Evolutionary conservation across 2,329 filamentous ascomycete genomes (phyloP), one percentile per base, ranked within the genome.

Genomic region (Paradendryphiella salina): DNA sequence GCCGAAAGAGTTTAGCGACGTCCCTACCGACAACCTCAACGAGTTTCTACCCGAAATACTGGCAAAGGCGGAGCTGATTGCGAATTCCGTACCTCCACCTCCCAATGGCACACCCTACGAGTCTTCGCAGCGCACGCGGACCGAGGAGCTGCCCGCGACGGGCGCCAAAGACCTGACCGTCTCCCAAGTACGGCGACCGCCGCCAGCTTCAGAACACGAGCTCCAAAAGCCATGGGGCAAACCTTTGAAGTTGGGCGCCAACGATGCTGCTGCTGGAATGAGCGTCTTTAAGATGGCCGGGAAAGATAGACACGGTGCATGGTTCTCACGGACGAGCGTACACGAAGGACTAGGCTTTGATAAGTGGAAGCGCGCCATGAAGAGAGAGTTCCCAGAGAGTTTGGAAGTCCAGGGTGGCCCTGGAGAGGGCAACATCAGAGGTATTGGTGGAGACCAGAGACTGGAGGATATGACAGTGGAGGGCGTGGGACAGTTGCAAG

Each of bases 161-260:
- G 79, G 75, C 56, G 76, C 78, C 28, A 77, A 79, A 37, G 78
- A 84, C 54, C 74, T 85, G 44, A 77, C 78, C 34, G 69, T 79
- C 46, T 82, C 84, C 2, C 65, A 76, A 14, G 80, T 77, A 6
- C 78, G 81, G 43, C 72, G 76, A 41, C 71, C 73, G 29, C 75
- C 80, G 1, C 75, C 80, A 3, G 74, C 80, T 17, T 73, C 80
- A 7, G 74, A 83, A n/a, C 78, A 84, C 26, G 77, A 76, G 15
- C 75, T 96, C n/a, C 85, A 86, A 51, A 88, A 88, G 66, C 83
- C 90, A 73, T 96, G 93, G 91, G 82, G 84, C 35, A 96, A 95
- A 72, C 87, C 90, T 34, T 76, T 92, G 65, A 93, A 90, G 73
- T 74, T 90, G 47, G 84, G 81, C 34, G 73, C 82, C 3, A 85